These are phyloP conservation scores for Piper longum DNA, from an alignment of 164 flowering plant genomes.

Conservation along the genomic window DNA sequence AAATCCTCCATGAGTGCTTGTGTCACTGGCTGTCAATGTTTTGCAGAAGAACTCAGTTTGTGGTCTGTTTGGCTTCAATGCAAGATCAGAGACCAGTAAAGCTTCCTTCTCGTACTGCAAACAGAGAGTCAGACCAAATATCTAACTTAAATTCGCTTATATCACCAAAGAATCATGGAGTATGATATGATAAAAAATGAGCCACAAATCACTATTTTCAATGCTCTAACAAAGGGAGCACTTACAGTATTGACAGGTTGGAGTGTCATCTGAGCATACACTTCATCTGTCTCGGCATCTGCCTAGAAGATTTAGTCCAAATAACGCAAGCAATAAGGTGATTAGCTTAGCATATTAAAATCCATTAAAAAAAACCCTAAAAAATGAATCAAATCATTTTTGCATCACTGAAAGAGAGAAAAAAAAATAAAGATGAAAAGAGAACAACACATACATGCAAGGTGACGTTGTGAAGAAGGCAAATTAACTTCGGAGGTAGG, in stretches of 20 bases:
- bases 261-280: constrained; percentile 96
- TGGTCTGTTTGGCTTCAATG: constrained; percentile 59
- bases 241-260: constrained; percentile 91
- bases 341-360: not conserved
- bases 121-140: not conserved
- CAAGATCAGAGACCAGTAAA: constrained; percentile 74
- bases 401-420: not conserved
- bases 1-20: constrained; percentile 99
- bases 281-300: constrained; percentile 98
- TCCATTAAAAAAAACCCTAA: not conserved
- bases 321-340: not conserved
- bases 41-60: constrained; percentile 94
- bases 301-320: constrained; percentile 39
- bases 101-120: constrained; percentile 87
- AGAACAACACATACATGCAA: constrained; percentile 48
- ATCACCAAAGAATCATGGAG: not conserved
- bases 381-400: not conserved
- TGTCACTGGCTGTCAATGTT: constrained; percentile 94
- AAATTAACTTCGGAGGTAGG: constrained; percentile 77
- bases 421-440: no score
- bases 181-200: not conserved
- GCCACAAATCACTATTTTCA: not conserved
- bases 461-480: constrained; percentile 83
- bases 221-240: not conserved
- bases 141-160: not conserved